Percentiles rank a stretch among this genome's conserved stretches.
These are phyloP conservation scores for Furcasterigmium sp. DNA, from an alignment of 2,329 filamentous ascomycete genomes.

Conservation along the genomic window DNA sequence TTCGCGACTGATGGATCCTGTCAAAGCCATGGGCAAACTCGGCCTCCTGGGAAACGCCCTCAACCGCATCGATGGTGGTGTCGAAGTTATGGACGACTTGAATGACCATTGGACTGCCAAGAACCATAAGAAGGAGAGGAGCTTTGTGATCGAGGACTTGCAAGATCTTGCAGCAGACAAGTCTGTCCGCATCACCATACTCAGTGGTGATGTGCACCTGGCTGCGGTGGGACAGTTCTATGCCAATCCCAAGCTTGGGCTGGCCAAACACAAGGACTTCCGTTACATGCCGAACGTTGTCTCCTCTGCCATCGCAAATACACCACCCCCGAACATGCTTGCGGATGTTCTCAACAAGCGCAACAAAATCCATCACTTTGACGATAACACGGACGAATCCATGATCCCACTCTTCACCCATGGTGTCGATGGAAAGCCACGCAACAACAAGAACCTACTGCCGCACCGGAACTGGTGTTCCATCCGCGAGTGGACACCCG, in stretches of 20 bases:
- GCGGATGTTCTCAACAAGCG: conserved; percentile 90
- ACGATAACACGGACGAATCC: conserved; percentile 79
- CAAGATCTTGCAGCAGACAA: conserved; percentile 92
- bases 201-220: conserved; percentile 91
- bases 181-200: conserved; percentile 83
- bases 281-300: conserved; percentile 96
- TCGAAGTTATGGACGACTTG: conserved; percentile 85
- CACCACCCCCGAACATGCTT: conserved; percentile 80
- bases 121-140: conserved; percentile 86
- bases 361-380: conserved; percentile 73
- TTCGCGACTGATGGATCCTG: conserved; percentile 77
- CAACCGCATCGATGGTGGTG: conserved; percentile 86
- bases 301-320: conserved; percentile 90
- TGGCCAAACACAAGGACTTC: conserved; percentile 86
- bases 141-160: conserved; percentile 80
- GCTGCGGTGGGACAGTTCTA: conserved; percentile 93
- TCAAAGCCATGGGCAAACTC: conserved; percentile 81
- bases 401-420: conserved; percentile 92
- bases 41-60: conserved; percentile 75
- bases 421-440: conserved; percentile 81
- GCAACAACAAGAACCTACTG: conserved; percentile 87
- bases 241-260: conserved; percentile 73
- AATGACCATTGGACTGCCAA: conserved; percentile 98
- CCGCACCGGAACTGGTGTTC: conserved; percentile 95
- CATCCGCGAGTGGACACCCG: conserved; percentile 78